phyloP scores from a whole-genome alignment of 768 basidiomycete genomes.

The Phaffia tasmanica region DNA sequence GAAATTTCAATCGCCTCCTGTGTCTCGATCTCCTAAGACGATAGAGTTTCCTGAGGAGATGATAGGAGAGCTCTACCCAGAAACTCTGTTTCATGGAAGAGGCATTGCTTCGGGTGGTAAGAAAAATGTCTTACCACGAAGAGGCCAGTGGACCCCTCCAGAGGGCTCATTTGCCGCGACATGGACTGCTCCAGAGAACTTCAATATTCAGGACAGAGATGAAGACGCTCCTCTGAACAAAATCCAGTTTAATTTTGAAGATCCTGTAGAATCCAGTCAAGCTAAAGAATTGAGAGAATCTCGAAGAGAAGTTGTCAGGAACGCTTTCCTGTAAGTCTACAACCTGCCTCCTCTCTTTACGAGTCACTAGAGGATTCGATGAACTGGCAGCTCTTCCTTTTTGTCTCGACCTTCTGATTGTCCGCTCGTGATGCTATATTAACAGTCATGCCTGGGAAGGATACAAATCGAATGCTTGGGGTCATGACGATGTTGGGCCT shows the following conservation, averaged over 20 bases:
- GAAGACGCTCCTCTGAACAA: neutral
- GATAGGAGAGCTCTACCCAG: constrained; percentile 4
- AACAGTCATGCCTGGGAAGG: constrained; percentile 27
- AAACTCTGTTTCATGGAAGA: no score
- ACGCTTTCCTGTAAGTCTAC: constrained; percentile 28
- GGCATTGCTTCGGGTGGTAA: neutral
- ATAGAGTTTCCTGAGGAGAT: neutral
- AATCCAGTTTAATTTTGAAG: constrained; percentile 12
- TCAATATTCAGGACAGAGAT: neutral
- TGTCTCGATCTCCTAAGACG: neutral
- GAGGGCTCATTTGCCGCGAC: constrained; percentile 9
- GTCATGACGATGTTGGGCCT: constrained; percentile 32
- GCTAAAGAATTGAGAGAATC: constrained; percentile 17
- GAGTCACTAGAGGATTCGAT: neutral
- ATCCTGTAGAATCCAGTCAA: constrained; percentile 4
- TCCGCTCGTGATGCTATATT: neutral
- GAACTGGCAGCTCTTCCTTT: neutral
- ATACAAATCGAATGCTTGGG: constrained; percentile 30
- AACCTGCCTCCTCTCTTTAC: neutral
- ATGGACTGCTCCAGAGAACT: constrained; percentile 1
- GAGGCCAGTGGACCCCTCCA: constrained; percentile 18
- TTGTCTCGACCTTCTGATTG: neutral
- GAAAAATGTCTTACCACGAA: neutral
- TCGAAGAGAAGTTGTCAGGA: constrained; percentile 29
- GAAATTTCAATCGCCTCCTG: neutral